Evolutionary conservation across 2,329 filamentous ascomycete species (phyloP).

Genomic region (Cladophialophora bantiana): DNA sequence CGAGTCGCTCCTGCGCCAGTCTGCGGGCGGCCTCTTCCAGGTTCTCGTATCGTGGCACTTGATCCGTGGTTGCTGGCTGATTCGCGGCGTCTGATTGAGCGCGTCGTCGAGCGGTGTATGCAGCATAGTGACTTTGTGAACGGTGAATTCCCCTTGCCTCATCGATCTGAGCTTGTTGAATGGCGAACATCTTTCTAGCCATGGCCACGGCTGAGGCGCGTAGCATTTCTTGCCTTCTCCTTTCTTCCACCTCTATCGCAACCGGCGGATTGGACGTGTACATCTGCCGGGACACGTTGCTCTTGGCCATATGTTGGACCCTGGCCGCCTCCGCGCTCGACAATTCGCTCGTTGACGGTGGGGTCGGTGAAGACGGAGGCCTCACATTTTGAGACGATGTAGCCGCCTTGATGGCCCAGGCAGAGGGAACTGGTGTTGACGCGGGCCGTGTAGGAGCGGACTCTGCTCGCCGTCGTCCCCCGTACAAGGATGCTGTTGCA

Average conservation of each 20-base stretch:
- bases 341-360: conserved; percentile 49
- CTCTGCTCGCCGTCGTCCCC: conserved; percentile 66
- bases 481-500: conserved; percentile 77
- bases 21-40: conserved; percentile 88
- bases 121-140: conserved; percentile 47
- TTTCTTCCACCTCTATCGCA: conserved; percentile 74
- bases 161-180: conserved; percentile 69
- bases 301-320: conserved; percentile 68
- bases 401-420: conserved; percentile 74
- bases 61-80: conserved; percentile 13
- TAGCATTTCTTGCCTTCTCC: conserved; percentile 73
- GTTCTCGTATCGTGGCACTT: conserved; percentile 50
- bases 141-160: conserved; percentile 48
- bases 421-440: conserved; percentile 55
- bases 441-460: conserved; percentile 63
- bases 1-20: conserved; percentile 80
- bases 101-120: conserved; percentile 45
- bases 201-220: conserved; percentile 86
- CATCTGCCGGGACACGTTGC: conserved; percentile 75
- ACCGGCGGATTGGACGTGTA: conserved; percentile 79
- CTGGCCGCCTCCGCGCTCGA: conserved; percentile 63
- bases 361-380: conserved; percentile 52
- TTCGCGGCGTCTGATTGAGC: conserved; percentile 39
- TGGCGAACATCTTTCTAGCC: conserved; percentile 83
- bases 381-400: conserved; percentile 65